These are phyloP conservation scores for Cyberlindnera nakhonratchasimensis DNA, from an alignment of 805 yeast genomes.

Conservation along the genomic window DNA sequence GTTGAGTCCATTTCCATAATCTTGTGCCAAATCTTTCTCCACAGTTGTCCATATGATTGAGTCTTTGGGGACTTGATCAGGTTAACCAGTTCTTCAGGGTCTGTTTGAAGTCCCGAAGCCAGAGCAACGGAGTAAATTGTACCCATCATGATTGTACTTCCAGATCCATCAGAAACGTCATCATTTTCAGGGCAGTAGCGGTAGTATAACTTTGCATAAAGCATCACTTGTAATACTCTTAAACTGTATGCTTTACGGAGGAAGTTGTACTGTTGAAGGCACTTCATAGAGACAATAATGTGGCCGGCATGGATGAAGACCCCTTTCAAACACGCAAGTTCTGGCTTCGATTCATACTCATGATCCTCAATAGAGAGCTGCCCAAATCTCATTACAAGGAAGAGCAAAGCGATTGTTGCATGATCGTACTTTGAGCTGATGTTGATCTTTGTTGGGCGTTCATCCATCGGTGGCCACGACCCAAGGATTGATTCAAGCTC, in stretches of 20 bases:
- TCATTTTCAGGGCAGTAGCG: conserved; percentile 54
- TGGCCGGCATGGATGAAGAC: conserved; percentile 12
- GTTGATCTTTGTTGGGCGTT: conserved; percentile 5
- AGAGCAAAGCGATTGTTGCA: conserved; percentile 22
- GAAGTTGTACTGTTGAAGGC: conserved; percentile 50
- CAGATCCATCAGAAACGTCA: conserved; percentile 50
- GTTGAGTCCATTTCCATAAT: conserved; percentile 26
- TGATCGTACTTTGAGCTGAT: conserved; percentile 21
- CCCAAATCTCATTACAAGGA: conserved; percentile 24
- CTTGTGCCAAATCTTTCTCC: conserved; percentile 28
- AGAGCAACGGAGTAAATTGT: conserved; percentile 51
- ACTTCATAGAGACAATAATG: conserved; percentile 25
- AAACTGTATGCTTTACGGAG: conserved; percentile 42
- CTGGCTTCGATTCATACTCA: conserved; percentile 17
- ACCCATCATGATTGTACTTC: conserved; percentile 44
- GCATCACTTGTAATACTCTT: conserved; percentile 49
- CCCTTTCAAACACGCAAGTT: conserved; percentile 8
- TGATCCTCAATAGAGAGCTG: conserved; percentile 17
- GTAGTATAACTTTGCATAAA: conserved; percentile 47
- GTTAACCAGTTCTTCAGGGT: conserved; percentile 37
- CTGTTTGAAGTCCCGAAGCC: conserved; percentile 54
- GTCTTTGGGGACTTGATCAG: conserved; percentile 11
- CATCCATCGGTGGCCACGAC: conserved; percentile 3
- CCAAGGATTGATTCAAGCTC: conserved; percentile 21
- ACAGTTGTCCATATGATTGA: conserved; percentile 18